Base-by-base conservation (phyloP, 768 basidiomycete genomes). In the Mrakia hoshinonis region DNA sequence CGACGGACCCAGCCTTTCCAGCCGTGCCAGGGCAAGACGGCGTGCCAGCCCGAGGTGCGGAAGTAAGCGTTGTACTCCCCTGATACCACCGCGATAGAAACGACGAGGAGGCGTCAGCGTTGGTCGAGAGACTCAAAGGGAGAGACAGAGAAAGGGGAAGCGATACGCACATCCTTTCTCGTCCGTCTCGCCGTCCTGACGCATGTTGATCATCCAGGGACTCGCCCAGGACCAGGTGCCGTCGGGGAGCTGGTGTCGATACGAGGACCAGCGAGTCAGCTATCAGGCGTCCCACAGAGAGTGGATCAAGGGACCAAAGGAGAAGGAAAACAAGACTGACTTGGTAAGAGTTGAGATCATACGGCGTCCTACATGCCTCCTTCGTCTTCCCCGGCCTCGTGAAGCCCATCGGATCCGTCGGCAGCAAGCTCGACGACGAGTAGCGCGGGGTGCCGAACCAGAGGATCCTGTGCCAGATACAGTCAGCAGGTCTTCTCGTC, bases 41-140 rank as follows among this genome's bases (percentile, higher is more conserved):
- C 49, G 47, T 72, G 70, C 70, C 70, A 72, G 9, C 70, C 70
- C 15, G 39, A 47, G 24, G 34, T 26, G 12, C 65, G 39, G 55
- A 72, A 72, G 26, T 46, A 67, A 13, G 70, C 58, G 60, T 72
- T 72, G 66, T 72, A 72, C 34, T 67, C 70, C 70, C 70, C 70
- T 72, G 36, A 12, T 1, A 9, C 15, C 7, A 24, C 0, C 31
- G 24, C 24, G 38, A 26, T 10, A 18, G 36, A 54, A 12, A 36
- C 4, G 10, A 5, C 4, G 20, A 2, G 31, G 20, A 26, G 7
- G 15, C 34, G 48, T 47, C 36, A 34, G 62, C 61, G 24, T 38
- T 29, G 9, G 11, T 0, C 9, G 43, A 29, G 20, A 61, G 48
- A 43, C 51, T 2, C 31, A 18, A 26, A 46, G 48, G 24, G 7